Base-by-base conservation (phyloP, 2,329 filamentous ascomycete species). In the Phialocephala subalpina region DNA sequence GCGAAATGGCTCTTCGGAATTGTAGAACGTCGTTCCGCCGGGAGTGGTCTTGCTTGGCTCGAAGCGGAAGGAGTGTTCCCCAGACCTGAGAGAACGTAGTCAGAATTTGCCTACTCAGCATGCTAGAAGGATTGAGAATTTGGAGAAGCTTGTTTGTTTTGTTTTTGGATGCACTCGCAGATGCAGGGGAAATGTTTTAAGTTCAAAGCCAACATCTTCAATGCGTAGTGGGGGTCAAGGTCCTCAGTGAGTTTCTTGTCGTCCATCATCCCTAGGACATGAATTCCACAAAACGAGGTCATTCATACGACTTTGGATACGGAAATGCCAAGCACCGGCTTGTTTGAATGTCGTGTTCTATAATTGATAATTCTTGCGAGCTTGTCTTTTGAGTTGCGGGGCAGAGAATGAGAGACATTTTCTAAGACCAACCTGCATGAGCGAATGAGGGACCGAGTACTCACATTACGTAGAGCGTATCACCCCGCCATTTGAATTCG, bases 1-100 rank as follows among this genome's bases (percentile, higher is more conserved):
- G 5, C 72, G 64, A 11, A 61, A 36, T 25, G 69, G 72, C 14
- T 64, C 62, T 56, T 75, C 71, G 4, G 45, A 49, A 56, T 73
- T 73, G 12, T 63, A 53, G 61, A 74, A 73, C 1, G 67, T 71
- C 45, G 72, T 75, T 35, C 63, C 61, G 1, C 72, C 72, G 2
- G 70, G 62, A 49, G 64, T 65, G 20, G 45, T 64, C 45, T 62
- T 64, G 67, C 70, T 74, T 20, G 69, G 67, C 12, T 60, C 59
- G 56, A 73, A 74, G 33, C 49, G 35, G 57, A 73, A 73, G 1
- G 60, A 57, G 62, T 75, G 72, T 20, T 61, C 63, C 8, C 70
- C 72, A 5, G 64, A 66, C 36, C 73, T 56, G 29, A 75, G 47
- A 49, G 47, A 52, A 14, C 2, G 16, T 3, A 61, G 67, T 29